phyloP scores from a whole-genome alignment of 345 rosid genomes.

The Boechera divaricarpa region DNA sequence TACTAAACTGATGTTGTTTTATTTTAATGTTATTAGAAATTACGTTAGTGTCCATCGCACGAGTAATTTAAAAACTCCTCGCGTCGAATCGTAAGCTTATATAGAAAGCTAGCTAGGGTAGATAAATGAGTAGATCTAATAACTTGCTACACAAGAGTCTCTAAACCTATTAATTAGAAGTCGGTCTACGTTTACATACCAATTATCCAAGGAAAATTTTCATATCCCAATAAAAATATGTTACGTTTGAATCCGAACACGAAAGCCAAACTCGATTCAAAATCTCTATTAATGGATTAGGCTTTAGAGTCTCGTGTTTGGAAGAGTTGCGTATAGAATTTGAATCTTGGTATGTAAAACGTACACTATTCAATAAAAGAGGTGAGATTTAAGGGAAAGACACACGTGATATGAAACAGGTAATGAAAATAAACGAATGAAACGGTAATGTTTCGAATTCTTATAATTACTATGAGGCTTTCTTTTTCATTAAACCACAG shows the following conservation, averaged over 20 bases:
- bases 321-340: slow-evolving; percentile 19
- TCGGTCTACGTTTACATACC: neutral
- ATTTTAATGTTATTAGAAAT: neutral
- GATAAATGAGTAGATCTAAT: neutral
- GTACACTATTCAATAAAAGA: slow-evolving; percentile 4
- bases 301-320: slow-evolving; percentile 3
- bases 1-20: neutral
- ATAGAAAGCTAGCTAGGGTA: neutral
- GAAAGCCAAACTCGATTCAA: slow-evolving; percentile 4
- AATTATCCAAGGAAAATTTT: neutral
- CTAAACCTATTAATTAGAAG: slow-evolving; percentile 4
- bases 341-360: slow-evolving; percentile 10
- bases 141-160: slow-evolving; percentile 27
- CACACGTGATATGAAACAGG: slow-evolving; percentile 22
- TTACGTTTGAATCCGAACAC: slow-evolving; percentile 8
- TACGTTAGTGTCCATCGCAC: neutral
- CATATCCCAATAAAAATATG: neutral
- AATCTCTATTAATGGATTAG: neutral
- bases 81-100: slow-evolving; percentile 3
- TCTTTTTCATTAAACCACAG: no score
- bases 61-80: neutral
- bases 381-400: slow-evolving; percentile 20
- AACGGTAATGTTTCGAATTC: no score
- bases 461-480: no score
- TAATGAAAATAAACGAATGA: neutral